Base-by-base conservation (phyloP, 345 rosid species). In the Litchi chinensis region DNA sequence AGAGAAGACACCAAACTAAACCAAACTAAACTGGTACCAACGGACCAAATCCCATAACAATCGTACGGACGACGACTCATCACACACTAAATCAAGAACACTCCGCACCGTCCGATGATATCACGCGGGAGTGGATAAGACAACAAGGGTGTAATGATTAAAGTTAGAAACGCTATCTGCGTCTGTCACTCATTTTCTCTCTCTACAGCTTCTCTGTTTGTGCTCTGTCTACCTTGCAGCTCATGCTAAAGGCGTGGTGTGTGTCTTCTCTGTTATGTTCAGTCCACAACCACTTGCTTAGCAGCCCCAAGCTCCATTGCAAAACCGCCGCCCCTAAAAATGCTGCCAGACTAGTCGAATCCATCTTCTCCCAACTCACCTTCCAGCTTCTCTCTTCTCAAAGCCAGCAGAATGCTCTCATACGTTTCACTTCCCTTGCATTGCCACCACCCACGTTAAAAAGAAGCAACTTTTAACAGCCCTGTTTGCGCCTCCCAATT, bases 181-280 rank as follows among this genome's bases (percentile, higher is more conserved):
- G n/a, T 74, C 48, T 76, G 39, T 44, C 70, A 9, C 60, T 22
- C 46, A 12, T 76, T 74, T 32, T 70, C 80, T 79, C 82, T 39
- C 80, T 66, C 78, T 18, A 70, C 67, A 68, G n/a, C 6, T n/a
- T 54, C 59, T 32, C 37, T 32, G 37, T 32, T 1, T 32, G 37
- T 32, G 2, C 3, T 32, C 37, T 32, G 78, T 77, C 73, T 88
- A 80, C 88, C 91, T 84, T 88, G 73, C 88, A 74, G 85, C 83
- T 91, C 97, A 94, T 95, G 97, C 95, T 86, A 91, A 83, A 80
- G 90, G 80, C 89, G 92, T 92, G 98, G 80, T 19, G 93, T 22
- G 37, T 32, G 37, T 32, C 87, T 91, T 78, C 89, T 88, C 26
- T 93, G 98, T 81, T 87, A 90, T 37, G 37, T 32, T 32, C 37